Conservation (phyloP, 1,139 yeast genomes). For the Hyphopichia buzzinii region DNA sequence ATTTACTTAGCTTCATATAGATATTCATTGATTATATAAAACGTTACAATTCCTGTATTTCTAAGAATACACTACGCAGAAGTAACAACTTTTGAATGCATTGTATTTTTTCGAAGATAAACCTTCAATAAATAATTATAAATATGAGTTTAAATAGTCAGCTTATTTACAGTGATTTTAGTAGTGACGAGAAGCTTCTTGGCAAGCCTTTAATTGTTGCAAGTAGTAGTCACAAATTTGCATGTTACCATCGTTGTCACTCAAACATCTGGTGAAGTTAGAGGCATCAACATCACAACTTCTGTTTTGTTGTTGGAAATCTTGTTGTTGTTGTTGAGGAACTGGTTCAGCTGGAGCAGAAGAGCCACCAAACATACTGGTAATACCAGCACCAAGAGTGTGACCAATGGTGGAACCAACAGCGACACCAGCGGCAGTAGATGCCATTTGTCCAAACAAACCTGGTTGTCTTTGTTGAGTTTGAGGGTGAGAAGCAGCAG, state of each 20-base stretch:
- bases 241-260: conserved; percentile 91
- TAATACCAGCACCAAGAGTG: conserved; percentile 91
- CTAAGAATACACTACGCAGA: no score
- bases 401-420: conserved; percentile 98
- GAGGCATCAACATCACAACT: conserved; percentile 92
- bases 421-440: conserved; percentile 99
- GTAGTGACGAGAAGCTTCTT: conserved; percentile 85
- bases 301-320: conserved; percentile 48
- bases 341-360: conserved; percentile 54
- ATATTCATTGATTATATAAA: no score
- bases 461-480: conserved; percentile 66
- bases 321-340: conserved; percentile 37
- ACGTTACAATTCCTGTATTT: no score
- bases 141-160: neutral
- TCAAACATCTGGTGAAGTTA: conserved; percentile 91
- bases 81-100: no score
- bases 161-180: conserved; percentile 24
- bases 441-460: conserved; percentile 93
- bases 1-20: no score
- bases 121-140: neutral
- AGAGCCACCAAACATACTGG: conserved; percentile 86
- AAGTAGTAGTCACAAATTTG: conserved; percentile 94
- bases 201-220: conserved; percentile 97
- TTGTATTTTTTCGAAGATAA: no score
- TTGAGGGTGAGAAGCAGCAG: conserved; percentile 23